Evolutionary conservation across 345 rosid species (phyloP).

Genomic region (Populus pruinosa): DNA sequence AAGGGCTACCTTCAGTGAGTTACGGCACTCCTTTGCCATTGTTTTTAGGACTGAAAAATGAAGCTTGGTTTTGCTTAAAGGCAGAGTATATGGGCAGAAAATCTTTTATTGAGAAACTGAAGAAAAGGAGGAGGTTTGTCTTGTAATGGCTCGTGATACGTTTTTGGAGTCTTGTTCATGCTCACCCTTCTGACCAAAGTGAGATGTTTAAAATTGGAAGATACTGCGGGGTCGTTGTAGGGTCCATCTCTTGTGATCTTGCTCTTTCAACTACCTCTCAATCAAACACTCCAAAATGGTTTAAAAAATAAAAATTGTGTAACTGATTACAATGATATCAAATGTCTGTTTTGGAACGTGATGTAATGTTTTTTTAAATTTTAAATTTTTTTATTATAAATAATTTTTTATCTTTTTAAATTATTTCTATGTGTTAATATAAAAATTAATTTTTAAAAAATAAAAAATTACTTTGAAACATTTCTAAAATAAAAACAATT

Average conservation of each 20-base stretch:
- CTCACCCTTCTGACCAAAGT: background rate
- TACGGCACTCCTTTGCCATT: constrained; percentile 16
- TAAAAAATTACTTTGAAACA: too few relatives aligned
- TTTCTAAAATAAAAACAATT: too few relatives aligned
- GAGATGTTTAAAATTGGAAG: background rate
- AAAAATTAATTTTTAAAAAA: too few relatives aligned
- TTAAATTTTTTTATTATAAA: too few relatives aligned
- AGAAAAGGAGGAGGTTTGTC: constrained; percentile 26
- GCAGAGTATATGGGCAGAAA: background rate
- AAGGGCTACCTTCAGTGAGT: constrained; percentile 20
- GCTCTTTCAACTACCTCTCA: background rate
- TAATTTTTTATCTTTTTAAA: too few relatives aligned
- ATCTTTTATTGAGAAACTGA: background rate
- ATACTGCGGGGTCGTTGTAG: constrained; percentile 2
- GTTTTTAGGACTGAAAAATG: background rate
- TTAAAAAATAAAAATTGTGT: background rate
- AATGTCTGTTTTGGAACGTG: too few relatives aligned
- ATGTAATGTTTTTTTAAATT: too few relatives aligned
- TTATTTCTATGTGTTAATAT: too few relatives aligned
- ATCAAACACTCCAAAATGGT: background rate
- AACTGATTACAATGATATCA: too few relatives aligned
- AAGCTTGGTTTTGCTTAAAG: constrained; percentile 18
- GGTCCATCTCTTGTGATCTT: constrained; percentile 21
- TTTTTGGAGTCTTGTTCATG: constrained; percentile 32
- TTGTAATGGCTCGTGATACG: constrained; percentile 40